Base-by-base conservation (phyloP, 441 rosid genomes). In the Isatis lusitanica region DNA sequence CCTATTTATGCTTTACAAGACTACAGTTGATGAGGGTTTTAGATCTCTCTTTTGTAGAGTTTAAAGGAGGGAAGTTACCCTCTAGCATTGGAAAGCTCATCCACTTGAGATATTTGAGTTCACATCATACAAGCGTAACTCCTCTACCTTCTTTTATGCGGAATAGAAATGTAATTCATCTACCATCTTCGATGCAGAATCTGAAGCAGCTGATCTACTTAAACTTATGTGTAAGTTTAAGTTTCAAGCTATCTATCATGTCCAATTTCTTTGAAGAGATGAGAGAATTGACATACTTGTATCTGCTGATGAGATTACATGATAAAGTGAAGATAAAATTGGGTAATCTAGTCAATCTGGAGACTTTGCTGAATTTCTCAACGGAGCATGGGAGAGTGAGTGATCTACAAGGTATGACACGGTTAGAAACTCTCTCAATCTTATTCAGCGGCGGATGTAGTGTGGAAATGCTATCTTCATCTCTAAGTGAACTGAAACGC, bases 61-160 rank as follows among this genome's bases (percentile, higher is more conserved):
- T 52, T 26, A 9, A 52, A 0, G 58, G 15, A 11, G 9, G 16
- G 9, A 52, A 26, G 58, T 53, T 53, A 6, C 58, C 58, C 1
- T n/a, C 16, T 26, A 28, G 36, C 36, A 53, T 53, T 2, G 58
- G 58, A 3, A 26, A 53, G 9, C 36, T 53, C 9, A 26, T 53
- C 15, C 58, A 53, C 10, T 28, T 53, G 16, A 53, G 35, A 26
- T 53, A 53, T 6, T 28, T 53, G 35, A 53, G 35, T 28, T 53
- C 28, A 13, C 1, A 53, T 13, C 0, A 0, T 0, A 26, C 24
- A 7, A 0, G 0, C 1, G 17, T 61, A 38, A 1, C 30, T 15
- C 24, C 15, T 38, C 13, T 71, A 13, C 75, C 75, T 11, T 71
- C 75, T 50, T 71, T n/a, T n/a, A n/a, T n/a, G n/a, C n/a, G n/a